Evolutionary conservation across 2,329 filamentous ascomycete genomes (phyloP), one percentile per base, ranked within the genome.

Genomic region (Paradendryphiella salina): DNA sequence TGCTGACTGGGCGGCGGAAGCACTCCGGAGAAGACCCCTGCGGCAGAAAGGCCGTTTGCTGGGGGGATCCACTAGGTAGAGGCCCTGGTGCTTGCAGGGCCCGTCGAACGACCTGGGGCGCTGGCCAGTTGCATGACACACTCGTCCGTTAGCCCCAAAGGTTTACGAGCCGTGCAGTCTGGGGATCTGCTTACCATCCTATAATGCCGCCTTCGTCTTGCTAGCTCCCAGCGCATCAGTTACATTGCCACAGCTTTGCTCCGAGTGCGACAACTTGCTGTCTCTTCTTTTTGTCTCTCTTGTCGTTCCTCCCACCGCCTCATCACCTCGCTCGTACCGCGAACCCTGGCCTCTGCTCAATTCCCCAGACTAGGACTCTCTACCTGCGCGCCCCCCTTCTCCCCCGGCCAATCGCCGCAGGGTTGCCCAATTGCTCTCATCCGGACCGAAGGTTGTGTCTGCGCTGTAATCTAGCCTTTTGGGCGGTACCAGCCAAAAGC

Each of bases 121-220:
- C 59, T 50, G 55, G 60, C 55, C 56, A 63, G 45, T 57, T 58
- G 57, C 60, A 66, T 65, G 59, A 59, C 60, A 62, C 57, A 56
- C 57, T 60, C 46, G 41, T 44, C 35, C 23, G 32, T 37, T 48
- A 57, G 51, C 36, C 44, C 44, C 52, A 46, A 33, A 46, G 37
- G 15, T 46, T 41, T 50, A 44, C 64, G 60, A 65, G 64, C 56
- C 57, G 61, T 63, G 61, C 40, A 38, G 54, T 47, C 60, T 54
- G 57, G 60, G 59, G 60, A 67, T 65, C 63, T 61, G 64, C 66
- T 69, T 67, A 64, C 66, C 59, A 39, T 37, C 45, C 23, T 43
- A 43, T 44, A 46, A 49, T 34, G 50, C 42, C 60, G 52, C 54
- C 61, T 52, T 45, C 54, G 46, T 38, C 47, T 45, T 48, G 37